Percentiles rank a stretch among this genome's conserved stretches.
Evolutionary conservation across 1,284 basidiomycete species (phyloP).

Genomic region (Fistulinella cinereoalba): DNA sequence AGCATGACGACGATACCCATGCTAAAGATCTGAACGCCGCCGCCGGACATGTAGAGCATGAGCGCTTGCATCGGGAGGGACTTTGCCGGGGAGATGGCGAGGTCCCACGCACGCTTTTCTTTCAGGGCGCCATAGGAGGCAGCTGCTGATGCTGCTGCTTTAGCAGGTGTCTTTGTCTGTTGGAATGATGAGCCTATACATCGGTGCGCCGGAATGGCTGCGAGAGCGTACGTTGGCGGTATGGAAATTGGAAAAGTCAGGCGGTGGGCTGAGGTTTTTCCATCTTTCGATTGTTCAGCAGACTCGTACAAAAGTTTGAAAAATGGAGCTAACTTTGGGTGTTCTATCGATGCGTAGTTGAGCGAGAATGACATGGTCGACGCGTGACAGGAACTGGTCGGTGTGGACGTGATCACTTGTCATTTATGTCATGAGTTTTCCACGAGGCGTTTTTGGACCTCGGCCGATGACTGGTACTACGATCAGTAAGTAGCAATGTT

Average conservation of each 20-base stretch:
- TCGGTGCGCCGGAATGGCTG: background rate
- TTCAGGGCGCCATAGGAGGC: constrained; percentile 67
- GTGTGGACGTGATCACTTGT: too few species aligned
- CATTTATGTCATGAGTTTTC: too few species aligned
- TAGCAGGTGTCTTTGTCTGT: constrained; percentile 43
- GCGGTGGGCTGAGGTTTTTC: constrained; percentile 58
- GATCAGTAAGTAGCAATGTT: too few species aligned
- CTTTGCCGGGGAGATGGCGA: constrained; percentile 82
- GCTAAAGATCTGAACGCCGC: constrained; percentile 90
- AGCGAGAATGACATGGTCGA: constrained; percentile 31
- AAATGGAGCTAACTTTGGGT: constrained; percentile 16
- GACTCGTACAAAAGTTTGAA: too few species aligned
- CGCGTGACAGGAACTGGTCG: too few species aligned
- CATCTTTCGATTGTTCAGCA: too few species aligned
- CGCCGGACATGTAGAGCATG: constrained; percentile 96
- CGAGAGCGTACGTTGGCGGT: constrained; percentile 22
- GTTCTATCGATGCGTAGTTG: constrained; percentile 29
- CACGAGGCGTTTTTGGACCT: too few species aligned
- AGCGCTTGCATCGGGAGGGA: constrained; percentile 91
- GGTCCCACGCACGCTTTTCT: constrained; percentile 82
- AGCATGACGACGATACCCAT: constrained; percentile 93
- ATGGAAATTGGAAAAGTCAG: constrained; percentile 50
- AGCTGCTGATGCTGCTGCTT: constrained; percentile 36
- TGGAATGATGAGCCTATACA: background rate
- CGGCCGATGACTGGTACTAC: too few species aligned